A percentile compares a stretch with the other conserved stretches of the same genome.
Conservation (phyloP, 2,329 filamentous ascomycete species). For the Claviceps sorghi region DNA sequence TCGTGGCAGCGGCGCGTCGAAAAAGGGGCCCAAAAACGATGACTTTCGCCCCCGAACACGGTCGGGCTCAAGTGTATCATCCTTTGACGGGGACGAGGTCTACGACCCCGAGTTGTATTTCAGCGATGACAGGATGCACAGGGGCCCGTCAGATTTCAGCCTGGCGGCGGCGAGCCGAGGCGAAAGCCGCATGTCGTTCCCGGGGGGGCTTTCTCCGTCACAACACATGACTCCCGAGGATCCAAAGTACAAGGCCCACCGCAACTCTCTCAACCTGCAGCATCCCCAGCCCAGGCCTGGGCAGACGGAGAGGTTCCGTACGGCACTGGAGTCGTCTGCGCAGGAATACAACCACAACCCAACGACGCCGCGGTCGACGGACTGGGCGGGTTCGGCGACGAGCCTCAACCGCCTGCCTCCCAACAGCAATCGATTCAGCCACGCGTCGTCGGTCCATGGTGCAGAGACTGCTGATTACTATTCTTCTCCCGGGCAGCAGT, state of each 20-base stretch:
- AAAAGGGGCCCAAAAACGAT: constrained; percentile 45
- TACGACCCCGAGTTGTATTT: constrained; percentile 39
- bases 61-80: constrained; percentile 60
- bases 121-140: constrained; percentile 45
- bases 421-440: constrained; percentile 34
- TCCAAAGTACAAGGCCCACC: constrained; percentile 69
- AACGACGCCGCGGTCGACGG: constrained; percentile 43
- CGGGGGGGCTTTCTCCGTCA: constrained; percentile 24
- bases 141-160: constrained; percentile 40
- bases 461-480: constrained; percentile 29
- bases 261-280: constrained; percentile 65
- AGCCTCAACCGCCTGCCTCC: constrained; percentile 39
- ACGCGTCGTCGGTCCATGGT: constrained; percentile 22
- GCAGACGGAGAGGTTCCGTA: constrained; percentile 60
- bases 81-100: constrained; percentile 41
- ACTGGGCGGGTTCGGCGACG: constrained; percentile 48
- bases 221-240: constrained; percentile 46
- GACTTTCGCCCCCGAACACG: constrained; percentile 48
- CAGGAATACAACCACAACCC: constrained; percentile 50
- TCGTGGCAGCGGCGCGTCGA: constrained; percentile 45
- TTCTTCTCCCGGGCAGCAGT: constrained; percentile 26
- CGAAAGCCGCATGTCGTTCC: constrained; percentile 2
- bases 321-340: constrained; percentile 57
- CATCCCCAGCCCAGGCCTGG: constrained; percentile 66
- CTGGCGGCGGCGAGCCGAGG: constrained; percentile 14